Percentiles rank a stretch among this genome's conserved stretches.
Conservation (phyloP, 2,329 filamentous ascomycete genomes). For the Ophiostoma ulmi region DNA sequence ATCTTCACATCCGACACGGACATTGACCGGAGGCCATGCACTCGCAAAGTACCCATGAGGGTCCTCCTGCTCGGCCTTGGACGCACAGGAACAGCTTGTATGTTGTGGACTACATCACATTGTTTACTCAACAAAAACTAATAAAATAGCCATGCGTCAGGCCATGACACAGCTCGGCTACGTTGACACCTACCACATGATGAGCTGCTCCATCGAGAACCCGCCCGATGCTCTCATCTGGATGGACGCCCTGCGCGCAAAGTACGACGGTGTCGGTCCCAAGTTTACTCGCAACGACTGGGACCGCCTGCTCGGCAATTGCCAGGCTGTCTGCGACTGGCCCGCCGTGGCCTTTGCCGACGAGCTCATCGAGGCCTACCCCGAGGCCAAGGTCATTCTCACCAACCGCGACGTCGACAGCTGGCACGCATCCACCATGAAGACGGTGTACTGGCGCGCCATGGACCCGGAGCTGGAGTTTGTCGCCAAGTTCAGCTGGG, state of each 20-base stretch:
- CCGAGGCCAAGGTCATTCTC: slow-evolving; percentile 46
- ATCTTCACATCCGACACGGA: slow-evolving; percentile 62
- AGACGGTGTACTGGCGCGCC: slow-evolving; percentile 24
- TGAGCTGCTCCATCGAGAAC: slow-evolving; percentile 64
- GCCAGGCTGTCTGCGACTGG: slow-evolving; percentile 27
- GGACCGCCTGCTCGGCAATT: slow-evolving; percentile 31
- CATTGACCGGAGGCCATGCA: slow-evolving; percentile 61
- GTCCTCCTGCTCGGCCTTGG: slow-evolving; percentile 65
- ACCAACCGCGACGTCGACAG: slow-evolving; percentile 38
- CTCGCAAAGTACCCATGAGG: slow-evolving; percentile 65
- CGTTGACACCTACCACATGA: slow-evolving; percentile 68
- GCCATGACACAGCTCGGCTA: slow-evolving; percentile 63
- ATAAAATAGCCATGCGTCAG: slow-evolving; percentile 47
- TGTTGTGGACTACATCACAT: neutral
- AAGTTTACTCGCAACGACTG: slow-evolving; percentile 61
- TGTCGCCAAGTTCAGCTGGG: slow-evolving; percentile 20
- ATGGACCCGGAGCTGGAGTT: slow-evolving; percentile 21
- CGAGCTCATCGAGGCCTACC: slow-evolving; percentile 45
- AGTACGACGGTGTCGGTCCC: slow-evolving; percentile 51
- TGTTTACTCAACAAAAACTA: neutral
- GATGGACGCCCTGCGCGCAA: slow-evolving; percentile 59
- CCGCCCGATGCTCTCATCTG: slow-evolving; percentile 63
- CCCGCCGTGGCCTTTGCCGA: slow-evolving; percentile 34
- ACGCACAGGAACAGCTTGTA: slow-evolving; percentile 62
- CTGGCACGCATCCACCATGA: slow-evolving; percentile 37